These are phyloP conservation scores for Mycena alexandri DNA, from an alignment of 768 basidiomycete genomes.

Conservation along the genomic window DNA sequence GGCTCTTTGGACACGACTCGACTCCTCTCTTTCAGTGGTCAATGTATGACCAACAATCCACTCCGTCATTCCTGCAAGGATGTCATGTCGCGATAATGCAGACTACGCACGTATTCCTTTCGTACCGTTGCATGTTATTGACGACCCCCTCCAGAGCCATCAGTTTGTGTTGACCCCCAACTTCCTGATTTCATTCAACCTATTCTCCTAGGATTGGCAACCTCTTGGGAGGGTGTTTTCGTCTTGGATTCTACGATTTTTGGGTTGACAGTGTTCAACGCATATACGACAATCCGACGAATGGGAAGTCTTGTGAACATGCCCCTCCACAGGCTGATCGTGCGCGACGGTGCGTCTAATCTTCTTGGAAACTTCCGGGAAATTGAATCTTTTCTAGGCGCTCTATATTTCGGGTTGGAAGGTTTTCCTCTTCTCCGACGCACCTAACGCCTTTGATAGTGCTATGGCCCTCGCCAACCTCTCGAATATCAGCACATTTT, in stretches of 20 bases:
- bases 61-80: neutral
- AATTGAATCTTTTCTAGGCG: neutral
- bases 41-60: neutral
- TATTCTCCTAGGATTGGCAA: neutral
- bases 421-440: neutral
- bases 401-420: conserved; percentile 2
- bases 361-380: too few relatives aligned
- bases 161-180: neutral
- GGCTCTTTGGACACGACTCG: neutral
- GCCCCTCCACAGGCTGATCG: conserved; percentile 4
- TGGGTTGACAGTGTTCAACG: conserved; percentile 49
- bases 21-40: neutral
- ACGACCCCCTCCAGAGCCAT: neutral
- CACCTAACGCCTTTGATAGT: conserved; percentile 42
- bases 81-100: conserved; percentile 11
- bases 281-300: conserved; percentile 28
- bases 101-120: conserved; percentile 41
- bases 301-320: neutral
- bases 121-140: neutral
- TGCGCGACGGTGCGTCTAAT: conserved; percentile 11
- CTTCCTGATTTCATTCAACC: neutral
- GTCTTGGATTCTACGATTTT: conserved; percentile 31
- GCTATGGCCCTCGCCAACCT: conserved; percentile 66
- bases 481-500: conserved; percentile 59
- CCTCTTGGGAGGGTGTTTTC: conserved; percentile 47